phyloP scores from a whole-genome alignment of 345 rosid species.

The Psidium friedrichsthalianum region DNA sequence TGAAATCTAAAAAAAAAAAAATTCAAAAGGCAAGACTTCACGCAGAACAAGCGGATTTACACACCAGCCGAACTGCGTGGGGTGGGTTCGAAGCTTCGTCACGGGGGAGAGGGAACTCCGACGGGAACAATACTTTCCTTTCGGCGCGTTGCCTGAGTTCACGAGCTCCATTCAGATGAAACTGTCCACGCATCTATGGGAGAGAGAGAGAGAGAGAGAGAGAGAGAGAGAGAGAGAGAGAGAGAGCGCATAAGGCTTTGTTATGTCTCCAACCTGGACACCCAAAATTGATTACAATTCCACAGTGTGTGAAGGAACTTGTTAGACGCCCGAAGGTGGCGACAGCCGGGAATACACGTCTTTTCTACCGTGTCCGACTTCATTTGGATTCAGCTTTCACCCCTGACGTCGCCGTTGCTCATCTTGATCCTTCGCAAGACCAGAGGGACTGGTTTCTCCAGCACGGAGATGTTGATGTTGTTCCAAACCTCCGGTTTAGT shows the following conservation, averaged over 20 bases:
- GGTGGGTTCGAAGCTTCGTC: not conserved
- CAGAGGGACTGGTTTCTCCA: slow-evolving; percentile 60
- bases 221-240: not conserved
- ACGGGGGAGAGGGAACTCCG: too few relatives aligned
- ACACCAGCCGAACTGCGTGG: not conserved
- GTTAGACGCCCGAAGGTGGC: not conserved
- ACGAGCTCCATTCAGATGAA: not conserved
- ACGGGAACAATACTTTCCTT: too few relatives aligned
- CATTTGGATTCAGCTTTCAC: not conserved
- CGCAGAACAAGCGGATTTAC: not conserved
- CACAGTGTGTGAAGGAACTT: not conserved
- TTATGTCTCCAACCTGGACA: not conserved
- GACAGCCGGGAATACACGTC: not conserved
- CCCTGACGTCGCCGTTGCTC: not conserved
- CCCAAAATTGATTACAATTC: not conserved
- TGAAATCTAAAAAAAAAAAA: too few relatives aligned
- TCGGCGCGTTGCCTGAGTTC: not conserved
- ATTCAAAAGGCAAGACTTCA: not conserved
- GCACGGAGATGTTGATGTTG: slow-evolving; percentile 54
- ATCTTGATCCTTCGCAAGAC: slow-evolving; percentile 36
- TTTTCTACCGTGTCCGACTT: not conserved
- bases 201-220: not conserved
- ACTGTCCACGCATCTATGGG: not conserved
- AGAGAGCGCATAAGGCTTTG: not conserved
- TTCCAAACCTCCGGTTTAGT: slow-evolving; percentile 77